Percentiles rank a stretch among this genome's conserved stretches.
Evolutionary conservation across 75 land plant genomes (phyloP).

Genomic region (Picea sitchensis): DNA sequence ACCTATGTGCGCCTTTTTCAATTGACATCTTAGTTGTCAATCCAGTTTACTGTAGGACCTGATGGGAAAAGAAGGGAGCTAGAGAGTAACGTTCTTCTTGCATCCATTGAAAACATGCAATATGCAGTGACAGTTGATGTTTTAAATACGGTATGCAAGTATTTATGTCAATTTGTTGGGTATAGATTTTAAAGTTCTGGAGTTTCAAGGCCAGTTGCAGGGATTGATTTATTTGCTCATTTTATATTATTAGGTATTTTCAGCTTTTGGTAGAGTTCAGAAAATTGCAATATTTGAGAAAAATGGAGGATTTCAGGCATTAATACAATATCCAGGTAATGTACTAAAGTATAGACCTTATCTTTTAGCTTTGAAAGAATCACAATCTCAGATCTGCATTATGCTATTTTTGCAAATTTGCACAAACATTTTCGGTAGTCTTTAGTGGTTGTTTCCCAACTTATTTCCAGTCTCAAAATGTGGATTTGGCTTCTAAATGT

Average conservation of each 20-base stretch:
- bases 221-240: conserved; percentile 1
- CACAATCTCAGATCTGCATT: background rate
- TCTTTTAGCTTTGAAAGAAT: background rate
- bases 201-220: conserved; percentile 1
- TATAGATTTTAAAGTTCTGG: background rate
- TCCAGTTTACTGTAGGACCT: conserved; percentile 31
- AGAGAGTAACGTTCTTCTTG: conserved; percentile 82
- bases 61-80: conserved; percentile 73
- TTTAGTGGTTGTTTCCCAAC: background rate
- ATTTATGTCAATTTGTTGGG: background rate
- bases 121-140: conserved; percentile 76
- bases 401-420: conserved; percentile 1
- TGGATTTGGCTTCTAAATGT: too few species aligned
- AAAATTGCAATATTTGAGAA: conserved; percentile 85
- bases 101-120: conserved; percentile 82
- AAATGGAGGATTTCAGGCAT: conserved; percentile 69
- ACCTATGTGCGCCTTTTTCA: background rate
- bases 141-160: conserved; percentile 54
- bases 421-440: background rate
- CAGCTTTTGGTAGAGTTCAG: conserved; percentile 70
- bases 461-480: too few species aligned
- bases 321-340: conserved; percentile 75
- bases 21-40: background rate
- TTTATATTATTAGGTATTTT: conserved; percentile 51
- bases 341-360: background rate